phyloP scores from a whole-genome alignment of 441 rosid genomes.

The Kokia cookei region DNA sequence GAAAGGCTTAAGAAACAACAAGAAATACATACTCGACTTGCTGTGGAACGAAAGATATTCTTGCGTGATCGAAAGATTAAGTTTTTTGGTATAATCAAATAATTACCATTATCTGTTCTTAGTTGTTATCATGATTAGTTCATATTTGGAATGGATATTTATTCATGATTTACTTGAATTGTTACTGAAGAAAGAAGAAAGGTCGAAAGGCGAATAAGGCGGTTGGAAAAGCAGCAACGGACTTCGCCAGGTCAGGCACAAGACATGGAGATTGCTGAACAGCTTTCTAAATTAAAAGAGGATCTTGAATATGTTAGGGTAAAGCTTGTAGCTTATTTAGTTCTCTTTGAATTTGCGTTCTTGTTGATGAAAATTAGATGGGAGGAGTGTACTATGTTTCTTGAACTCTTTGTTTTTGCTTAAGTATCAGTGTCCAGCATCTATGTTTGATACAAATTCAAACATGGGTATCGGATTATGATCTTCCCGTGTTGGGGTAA shows the following conservation, averaged over 20 bases:
- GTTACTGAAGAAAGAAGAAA: conserved; percentile 69
- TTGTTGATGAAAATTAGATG: background rate
- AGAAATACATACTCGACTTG: conserved; percentile 77
- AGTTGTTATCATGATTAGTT: background rate
- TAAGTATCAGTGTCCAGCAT: background rate
- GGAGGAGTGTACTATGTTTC: background rate
- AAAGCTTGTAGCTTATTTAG: conserved; percentile 8
- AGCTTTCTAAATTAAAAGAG: conserved; percentile 79
- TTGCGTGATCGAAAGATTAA: conserved; percentile 85
- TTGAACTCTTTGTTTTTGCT: background rate
- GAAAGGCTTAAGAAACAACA: conserved; percentile 78
- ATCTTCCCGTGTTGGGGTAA: background rate
- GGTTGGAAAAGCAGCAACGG: conserved; percentile 89
- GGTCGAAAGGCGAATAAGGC: conserved; percentile 77
- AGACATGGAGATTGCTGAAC: conserved; percentile 57
- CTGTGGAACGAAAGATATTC: conserved; percentile 81
- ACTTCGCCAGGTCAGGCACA: conserved; percentile 61
- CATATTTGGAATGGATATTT: background rate
- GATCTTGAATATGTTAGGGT: conserved; percentile 99
- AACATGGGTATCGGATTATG: background rate
- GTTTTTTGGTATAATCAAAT: conserved; percentile 58
- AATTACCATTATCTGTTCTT: background rate
- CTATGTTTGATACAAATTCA: background rate
- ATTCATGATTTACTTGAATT: background rate
- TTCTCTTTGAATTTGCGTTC: background rate